Percentiles rank a stretch among this genome's conserved stretches.
Evolutionary conservation across 371 early-diverging fungal species (phyloP).

Genomic region (Lichtheimia hyalospora): DNA sequence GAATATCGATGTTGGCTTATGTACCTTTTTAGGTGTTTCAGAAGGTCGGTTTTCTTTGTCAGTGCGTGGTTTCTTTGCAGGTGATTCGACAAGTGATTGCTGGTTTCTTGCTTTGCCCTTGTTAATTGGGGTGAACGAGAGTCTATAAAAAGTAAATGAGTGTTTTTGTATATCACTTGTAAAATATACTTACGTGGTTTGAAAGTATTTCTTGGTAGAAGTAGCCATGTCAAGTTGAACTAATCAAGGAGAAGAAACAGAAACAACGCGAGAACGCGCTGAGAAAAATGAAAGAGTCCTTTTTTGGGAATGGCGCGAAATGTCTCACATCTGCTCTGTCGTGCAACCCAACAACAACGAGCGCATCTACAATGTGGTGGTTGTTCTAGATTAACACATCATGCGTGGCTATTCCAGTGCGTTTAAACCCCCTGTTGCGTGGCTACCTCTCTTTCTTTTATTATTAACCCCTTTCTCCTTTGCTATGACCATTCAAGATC

Average conservation of each 20-base stretch:
- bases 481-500: conserved; percentile 2
- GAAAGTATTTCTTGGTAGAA: neutral
- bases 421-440: too few species aligned
- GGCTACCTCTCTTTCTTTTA: neutral
- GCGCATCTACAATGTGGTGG: too few species aligned
- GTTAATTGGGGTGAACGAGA: too few species aligned
- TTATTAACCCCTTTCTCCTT: neutral
- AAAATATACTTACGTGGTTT: neutral
- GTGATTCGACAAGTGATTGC: neutral
- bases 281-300: neutral
- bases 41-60: conserved; percentile 1
- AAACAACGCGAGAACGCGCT: conserved; percentile 1
- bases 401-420: too few species aligned
- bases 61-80: neutral
- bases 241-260: neutral
- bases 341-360: too few species aligned
- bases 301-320: too few species aligned
- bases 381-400: too few species aligned
- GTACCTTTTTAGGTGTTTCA: neutral
- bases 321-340: too few species aligned
- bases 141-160: too few species aligned
- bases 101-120: neutral
- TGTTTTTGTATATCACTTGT: too few species aligned
- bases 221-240: neutral
- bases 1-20: neutral